A percentile compares a stretch with the other conserved stretches of the same genome.
Conservation (phyloP, 345 rosid genomes). For the Sisymbrium altissimum region DNA sequence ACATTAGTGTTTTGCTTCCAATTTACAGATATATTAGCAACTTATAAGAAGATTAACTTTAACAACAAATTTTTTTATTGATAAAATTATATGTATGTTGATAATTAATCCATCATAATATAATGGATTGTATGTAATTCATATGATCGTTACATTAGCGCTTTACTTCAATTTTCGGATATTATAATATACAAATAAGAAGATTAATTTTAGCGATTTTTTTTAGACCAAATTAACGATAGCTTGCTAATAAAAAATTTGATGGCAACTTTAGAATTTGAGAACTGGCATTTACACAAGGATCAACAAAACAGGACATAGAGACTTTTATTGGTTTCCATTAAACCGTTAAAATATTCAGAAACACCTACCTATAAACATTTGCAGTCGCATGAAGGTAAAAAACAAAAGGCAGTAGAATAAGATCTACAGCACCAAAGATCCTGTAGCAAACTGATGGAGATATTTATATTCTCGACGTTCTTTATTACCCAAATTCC, state of each 20-base stretch:
- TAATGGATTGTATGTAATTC: neutral
- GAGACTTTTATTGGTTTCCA: no score
- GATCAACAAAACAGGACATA: neutral
- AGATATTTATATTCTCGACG: slow-evolving; percentile 1
- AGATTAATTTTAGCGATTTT: neutral
- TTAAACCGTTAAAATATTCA: no score
- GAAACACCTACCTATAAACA: neutral
- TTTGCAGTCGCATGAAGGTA: neutral
- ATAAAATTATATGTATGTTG: no score
- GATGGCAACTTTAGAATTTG: no score
- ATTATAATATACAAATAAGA: neutral
- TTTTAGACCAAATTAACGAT: neutral
- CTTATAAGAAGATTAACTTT: neutral
- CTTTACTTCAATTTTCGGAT: neutral
- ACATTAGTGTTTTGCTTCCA: neutral
- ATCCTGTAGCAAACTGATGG: neutral
- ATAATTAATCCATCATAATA: neutral
- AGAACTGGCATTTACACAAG: neutral
- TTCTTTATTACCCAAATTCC: slow-evolving; percentile 3
- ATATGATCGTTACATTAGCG: neutral
- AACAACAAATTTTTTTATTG: neutral
- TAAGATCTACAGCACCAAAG: neutral
- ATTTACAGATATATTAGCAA: neutral
- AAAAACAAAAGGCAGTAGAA: neutral
- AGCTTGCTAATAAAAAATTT: no score